Conservation (phyloP, 129 eudicot genomes). For the Chrysanthemum seticuspe region DNA sequence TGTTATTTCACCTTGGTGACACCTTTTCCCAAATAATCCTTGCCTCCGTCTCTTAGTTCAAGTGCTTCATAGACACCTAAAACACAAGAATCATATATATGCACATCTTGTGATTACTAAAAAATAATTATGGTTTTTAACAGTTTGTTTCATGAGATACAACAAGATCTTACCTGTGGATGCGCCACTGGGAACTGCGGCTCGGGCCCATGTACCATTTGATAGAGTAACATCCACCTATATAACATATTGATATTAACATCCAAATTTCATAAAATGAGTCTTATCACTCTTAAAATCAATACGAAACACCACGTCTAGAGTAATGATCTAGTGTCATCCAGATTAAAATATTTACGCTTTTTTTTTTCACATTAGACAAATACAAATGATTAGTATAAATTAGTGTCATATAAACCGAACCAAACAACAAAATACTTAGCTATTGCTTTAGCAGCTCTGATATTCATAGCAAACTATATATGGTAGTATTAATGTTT, state of each 20-base stretch:
- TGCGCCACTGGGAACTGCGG: conserved; percentile 99
- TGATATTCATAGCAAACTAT: conserved; percentile 5
- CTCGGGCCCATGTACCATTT: conserved; percentile 67
- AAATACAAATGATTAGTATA: not conserved
- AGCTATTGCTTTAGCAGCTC: conserved; percentile 1
- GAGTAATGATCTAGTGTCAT: no score
- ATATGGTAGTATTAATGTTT: not conserved
- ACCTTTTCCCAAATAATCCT: conserved; percentile 96
- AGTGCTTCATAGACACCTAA: conserved; percentile 94
- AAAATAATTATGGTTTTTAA: not conserved
- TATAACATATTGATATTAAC: conserved; percentile 6
- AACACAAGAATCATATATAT: not conserved
- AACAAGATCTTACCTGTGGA: conserved; percentile 74
- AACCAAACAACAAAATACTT: conserved; percentile 15
- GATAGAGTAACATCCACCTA: conserved; percentile 76
- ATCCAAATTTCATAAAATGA: conserved; percentile 5
- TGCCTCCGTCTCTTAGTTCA: conserved; percentile 94
- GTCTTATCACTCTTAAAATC: conserved; percentile 13
- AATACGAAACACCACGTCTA: not conserved
- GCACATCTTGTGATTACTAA: not conserved
- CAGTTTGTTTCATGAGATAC: not conserved
- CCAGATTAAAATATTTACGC: not conserved
- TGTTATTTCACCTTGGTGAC: conserved; percentile 66
- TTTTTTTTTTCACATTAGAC: not conserved
- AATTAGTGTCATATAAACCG: not conserved